phyloP scores from a whole-genome alignment of 306 rosid genomes.

The Bauhinia variegata region DNA sequence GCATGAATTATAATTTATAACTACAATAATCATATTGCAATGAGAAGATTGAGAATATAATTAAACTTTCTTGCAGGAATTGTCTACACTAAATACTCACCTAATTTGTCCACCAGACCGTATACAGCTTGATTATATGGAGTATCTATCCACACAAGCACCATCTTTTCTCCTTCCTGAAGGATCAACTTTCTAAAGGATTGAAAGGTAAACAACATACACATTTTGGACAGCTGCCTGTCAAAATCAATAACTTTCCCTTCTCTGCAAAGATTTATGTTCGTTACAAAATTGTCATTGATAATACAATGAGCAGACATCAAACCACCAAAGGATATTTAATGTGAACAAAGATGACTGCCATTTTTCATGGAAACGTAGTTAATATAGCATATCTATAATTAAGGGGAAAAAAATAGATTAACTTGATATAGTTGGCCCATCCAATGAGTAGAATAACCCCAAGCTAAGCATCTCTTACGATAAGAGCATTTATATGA shows the following conservation, averaged over 20 bases:
- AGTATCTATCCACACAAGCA: constrained; percentile 91
- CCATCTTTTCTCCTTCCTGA: constrained; percentile 98
- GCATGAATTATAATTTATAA: too few relatives aligned
- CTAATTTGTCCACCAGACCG: constrained; percentile 90
- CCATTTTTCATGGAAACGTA: constrained; percentile 17
- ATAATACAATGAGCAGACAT: constrained; percentile 7
- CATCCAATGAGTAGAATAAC: neutral
- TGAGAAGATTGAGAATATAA: constrained; percentile 22
- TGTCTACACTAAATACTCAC: constrained; percentile 44
- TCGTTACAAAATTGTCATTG: constrained; percentile 20
- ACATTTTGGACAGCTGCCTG: constrained; percentile 79
- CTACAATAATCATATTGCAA: constrained; percentile 5
- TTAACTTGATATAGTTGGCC: neutral
- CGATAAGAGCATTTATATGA: neutral
- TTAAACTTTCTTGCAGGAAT: constrained; percentile 26
- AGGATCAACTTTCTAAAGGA: constrained; percentile 86
- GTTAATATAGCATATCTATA: constrained; percentile 16
- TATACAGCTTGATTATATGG: constrained; percentile 94
- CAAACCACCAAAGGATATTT: neutral
- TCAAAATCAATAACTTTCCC: constrained; percentile 66
- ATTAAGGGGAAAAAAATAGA: neutral
- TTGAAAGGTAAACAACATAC: constrained; percentile 77
- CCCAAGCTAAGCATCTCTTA: neutral
- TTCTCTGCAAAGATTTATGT: constrained; percentile 51
- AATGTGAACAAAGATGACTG: neutral